phyloP scores from a whole-genome alignment of 306 rosid species.

The Medicago lupulina region DNA sequence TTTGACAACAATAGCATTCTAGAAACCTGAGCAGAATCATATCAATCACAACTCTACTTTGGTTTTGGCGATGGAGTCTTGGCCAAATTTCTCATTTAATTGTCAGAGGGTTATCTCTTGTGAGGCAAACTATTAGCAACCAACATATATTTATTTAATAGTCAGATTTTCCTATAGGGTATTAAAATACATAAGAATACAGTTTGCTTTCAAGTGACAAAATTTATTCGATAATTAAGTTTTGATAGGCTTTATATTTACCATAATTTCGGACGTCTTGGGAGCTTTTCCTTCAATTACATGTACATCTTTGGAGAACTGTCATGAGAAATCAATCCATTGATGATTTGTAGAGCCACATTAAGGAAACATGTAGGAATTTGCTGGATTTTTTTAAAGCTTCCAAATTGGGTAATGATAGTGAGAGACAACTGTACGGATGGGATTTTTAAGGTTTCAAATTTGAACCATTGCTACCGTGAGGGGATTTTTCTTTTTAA shows the following conservation, averaged over 20 bases:
- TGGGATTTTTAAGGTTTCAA: background rate
- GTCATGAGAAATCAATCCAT: constrained; percentile 1
- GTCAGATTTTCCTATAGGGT: constrained; percentile 15
- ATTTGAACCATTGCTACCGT: constrained; percentile 10
- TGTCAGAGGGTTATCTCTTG: background rate
- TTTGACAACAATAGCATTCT: constrained; percentile 10
- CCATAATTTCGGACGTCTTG: background rate
- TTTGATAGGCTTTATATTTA: background rate
- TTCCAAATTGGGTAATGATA: background rate
- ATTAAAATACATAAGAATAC: background rate
- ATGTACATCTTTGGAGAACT: background rate
- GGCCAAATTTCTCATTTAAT: background rate
- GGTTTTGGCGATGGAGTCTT: constrained; percentile 5
- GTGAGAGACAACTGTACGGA: background rate
- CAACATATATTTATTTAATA: background rate
- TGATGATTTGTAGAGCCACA: background rate
- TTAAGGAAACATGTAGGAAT: too few relatives aligned
- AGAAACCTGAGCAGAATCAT: constrained; percentile 19
- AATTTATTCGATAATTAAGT: background rate
- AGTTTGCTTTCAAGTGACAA: constrained; percentile 24
- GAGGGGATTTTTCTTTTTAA: background rate
- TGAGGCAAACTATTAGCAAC: background rate
- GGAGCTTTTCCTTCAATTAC: background rate
- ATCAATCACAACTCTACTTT: constrained; percentile 10
- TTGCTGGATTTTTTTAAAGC: background rate